These are phyloP conservation scores for Colletotrichum limetticola DNA, from an alignment of 2,329 filamentous ascomycete genomes.

Conservation along the genomic window DNA sequence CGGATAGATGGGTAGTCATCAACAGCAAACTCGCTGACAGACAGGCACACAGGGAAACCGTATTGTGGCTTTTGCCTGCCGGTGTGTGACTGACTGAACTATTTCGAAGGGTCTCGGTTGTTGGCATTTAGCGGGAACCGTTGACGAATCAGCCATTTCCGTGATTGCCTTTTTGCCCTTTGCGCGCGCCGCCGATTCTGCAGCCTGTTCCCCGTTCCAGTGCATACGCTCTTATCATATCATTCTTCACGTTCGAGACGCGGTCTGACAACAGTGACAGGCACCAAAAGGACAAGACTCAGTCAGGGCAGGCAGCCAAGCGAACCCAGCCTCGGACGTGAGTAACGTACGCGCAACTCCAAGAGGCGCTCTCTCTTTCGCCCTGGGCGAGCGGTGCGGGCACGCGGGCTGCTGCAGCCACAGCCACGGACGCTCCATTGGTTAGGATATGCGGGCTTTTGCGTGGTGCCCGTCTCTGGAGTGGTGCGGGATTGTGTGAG, in stretches of 20 bases:
- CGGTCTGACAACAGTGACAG: not conserved
- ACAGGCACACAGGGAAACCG: not conserved
- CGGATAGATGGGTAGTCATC: not conserved
- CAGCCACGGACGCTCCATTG: conserved; percentile 18
- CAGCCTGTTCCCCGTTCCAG: conserved; percentile 2
- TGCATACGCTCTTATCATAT: conserved; percentile 10
- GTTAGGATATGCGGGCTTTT: conserved; percentile 1
- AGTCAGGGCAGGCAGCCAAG: not conserved
- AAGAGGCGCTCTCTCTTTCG: not conserved
- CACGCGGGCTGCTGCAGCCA: conserved; percentile 16
- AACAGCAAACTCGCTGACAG: not conserved
- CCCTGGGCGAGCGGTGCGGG: not conserved
- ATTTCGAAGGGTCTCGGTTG: conserved; percentile 9
- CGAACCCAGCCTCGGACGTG: not conserved
- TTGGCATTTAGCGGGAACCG: not conserved
- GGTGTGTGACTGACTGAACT: not conserved
- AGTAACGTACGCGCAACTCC: conserved; percentile 2
- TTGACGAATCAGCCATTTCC: not conserved
- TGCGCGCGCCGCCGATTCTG: not conserved
- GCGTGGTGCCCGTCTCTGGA: not conserved
- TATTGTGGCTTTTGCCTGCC: not conserved
- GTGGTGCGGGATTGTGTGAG: not conserved
- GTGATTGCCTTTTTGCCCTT: not conserved
- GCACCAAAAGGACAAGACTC: not conserved
- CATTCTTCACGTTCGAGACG: not conserved